Evolutionary conservation across 1,284 basidiomycete species (phyloP).

Genomic region (Ceratobasidium sp.): DNA sequence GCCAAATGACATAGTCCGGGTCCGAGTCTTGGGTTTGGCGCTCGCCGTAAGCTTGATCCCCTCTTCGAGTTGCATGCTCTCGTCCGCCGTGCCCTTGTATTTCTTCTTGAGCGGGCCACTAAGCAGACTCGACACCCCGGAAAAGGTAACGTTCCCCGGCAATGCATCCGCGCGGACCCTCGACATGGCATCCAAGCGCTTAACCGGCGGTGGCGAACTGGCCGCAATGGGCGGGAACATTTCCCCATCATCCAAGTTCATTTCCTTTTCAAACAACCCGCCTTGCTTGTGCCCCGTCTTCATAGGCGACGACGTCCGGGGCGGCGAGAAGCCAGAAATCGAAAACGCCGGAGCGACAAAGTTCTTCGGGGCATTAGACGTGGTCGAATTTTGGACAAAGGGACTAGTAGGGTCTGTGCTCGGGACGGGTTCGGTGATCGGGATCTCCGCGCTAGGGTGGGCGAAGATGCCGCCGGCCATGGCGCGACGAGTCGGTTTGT

Average conservation of each 20-base stretch:
- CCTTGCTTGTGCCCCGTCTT: conserved; percentile 4
- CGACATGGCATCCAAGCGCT: conserved; percentile 2
- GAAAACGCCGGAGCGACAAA: conserved; percentile 26
- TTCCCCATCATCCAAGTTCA: conserved; percentile 13
- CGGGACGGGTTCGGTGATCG: conserved; percentile 17
- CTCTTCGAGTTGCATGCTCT: conserved; percentile 45
- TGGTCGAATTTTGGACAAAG: conserved; percentile 10
- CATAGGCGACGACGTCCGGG: conserved; percentile 30
- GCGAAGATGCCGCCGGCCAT: conserved; percentile 23
- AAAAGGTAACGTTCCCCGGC: conserved; percentile 22
- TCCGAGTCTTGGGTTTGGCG: conserved; percentile 11
- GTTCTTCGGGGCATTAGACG: conserved; percentile 14
- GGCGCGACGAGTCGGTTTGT: neutral
- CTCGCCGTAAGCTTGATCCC: neutral
- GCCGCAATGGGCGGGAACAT: conserved; percentile 33
- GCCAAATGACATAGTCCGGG: conserved; percentile 23
- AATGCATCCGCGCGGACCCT: neutral
- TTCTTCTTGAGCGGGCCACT: conserved; percentile 51
- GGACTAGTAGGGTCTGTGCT: conserved; percentile 31
- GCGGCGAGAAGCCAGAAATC: conserved; percentile 17
- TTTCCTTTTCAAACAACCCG: conserved; percentile 32
- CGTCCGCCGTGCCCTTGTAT: conserved; percentile 48
- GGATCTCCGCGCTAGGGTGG: conserved; percentile 18
- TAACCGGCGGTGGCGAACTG: conserved; percentile 20
- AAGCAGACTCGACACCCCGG: conserved; percentile 39